Conservation (phyloP, 2,329 filamentous ascomycete species). For the Teratosphaeria viscida region DNA sequence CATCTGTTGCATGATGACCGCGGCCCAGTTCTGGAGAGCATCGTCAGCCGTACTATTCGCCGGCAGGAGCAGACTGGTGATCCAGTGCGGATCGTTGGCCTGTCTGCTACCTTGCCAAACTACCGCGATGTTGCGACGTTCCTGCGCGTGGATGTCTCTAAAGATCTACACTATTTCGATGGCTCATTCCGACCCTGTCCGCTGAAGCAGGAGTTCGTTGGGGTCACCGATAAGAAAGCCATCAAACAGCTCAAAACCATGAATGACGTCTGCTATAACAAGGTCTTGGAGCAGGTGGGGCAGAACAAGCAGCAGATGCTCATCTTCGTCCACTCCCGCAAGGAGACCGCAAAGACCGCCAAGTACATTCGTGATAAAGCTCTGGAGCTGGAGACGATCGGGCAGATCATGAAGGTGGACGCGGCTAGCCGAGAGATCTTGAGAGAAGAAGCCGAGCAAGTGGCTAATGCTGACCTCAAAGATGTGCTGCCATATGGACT, state of each 20-base stretch:
- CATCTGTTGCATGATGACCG: constrained; percentile 95
- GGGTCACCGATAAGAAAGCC: constrained; percentile 92
- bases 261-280: constrained; percentile 98
- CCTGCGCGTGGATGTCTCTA: constrained; percentile 73
- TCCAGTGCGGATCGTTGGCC: constrained; percentile 77
- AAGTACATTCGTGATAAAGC: constrained; percentile 95
- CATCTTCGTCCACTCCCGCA: constrained; percentile 95
- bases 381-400: constrained; percentile 92
- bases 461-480: constrained; percentile 80
- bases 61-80: constrained; percentile 91
- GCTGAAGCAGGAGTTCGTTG: constrained; percentile 91
- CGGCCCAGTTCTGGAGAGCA: constrained; percentile 92
- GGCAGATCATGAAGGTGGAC: constrained; percentile 86
- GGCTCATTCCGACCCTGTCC: constrained; percentile 89
- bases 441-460: constrained; percentile 69
- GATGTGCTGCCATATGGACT: constrained; percentile 93
- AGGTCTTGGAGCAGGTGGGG: constrained; percentile 92
- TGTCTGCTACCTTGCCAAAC: constrained; percentile 92
- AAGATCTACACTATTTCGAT: constrained; percentile 92
- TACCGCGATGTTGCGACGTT: constrained; percentile 95
- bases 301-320: constrained; percentile 94
- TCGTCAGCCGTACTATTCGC: constrained; percentile 87
- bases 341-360: constrained; percentile 96
- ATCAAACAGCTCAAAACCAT: constrained; percentile 99
- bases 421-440: constrained; percentile 83